Conservation (phyloP, 495 filamentous ascomycete species). For the Aspergillus saccharolyticus region DNA sequence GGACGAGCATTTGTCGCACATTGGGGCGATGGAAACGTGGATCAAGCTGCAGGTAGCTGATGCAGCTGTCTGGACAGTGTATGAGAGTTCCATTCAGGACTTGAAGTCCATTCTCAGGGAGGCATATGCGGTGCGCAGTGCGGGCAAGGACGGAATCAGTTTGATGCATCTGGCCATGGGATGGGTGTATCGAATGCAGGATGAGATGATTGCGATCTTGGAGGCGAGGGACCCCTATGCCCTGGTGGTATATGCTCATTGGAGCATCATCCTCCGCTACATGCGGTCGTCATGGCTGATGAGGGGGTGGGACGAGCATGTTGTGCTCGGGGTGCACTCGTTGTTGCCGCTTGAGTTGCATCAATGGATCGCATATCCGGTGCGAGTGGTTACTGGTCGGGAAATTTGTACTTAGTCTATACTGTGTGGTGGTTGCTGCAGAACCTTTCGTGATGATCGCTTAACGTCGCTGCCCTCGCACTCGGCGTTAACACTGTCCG, state of each 20-base stretch:
- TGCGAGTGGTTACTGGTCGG: constrained; percentile 2
- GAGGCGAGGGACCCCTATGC: constrained; percentile 33
- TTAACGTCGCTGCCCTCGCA: too few species aligned
- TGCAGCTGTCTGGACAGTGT: constrained; percentile 4
- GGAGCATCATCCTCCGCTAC: constrained; percentile 33
- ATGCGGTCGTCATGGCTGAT: constrained; percentile 37
- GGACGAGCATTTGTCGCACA: constrained; percentile 14
- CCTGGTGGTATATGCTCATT: constrained; percentile 38
- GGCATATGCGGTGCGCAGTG: constrained; percentile 18
- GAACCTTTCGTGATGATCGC: too few species aligned
- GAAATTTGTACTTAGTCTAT: too few species aligned
- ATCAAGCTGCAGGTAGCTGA: constrained; percentile 8
- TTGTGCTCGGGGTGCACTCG: constrained; percentile 27
- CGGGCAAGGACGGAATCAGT: constrained; percentile 6
- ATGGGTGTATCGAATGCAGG: constrained; percentile 34
- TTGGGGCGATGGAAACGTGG: constrained; percentile 15
- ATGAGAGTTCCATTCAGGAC: constrained; percentile 10
- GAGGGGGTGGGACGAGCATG: constrained; percentile 34
- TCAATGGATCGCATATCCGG: constrained; percentile 32
- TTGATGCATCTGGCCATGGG: constrained; percentile 31
- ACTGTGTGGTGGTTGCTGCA: too few species aligned
- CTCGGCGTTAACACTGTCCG: too few species aligned
- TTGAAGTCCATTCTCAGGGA: constrained; percentile 19
- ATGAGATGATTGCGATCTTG: constrained; percentile 26
- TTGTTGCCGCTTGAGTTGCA: constrained; percentile 22